These are phyloP conservation scores for Komagataella pastoris DNA, from an alignment of 805 yeast species.

Conservation along the genomic window DNA sequence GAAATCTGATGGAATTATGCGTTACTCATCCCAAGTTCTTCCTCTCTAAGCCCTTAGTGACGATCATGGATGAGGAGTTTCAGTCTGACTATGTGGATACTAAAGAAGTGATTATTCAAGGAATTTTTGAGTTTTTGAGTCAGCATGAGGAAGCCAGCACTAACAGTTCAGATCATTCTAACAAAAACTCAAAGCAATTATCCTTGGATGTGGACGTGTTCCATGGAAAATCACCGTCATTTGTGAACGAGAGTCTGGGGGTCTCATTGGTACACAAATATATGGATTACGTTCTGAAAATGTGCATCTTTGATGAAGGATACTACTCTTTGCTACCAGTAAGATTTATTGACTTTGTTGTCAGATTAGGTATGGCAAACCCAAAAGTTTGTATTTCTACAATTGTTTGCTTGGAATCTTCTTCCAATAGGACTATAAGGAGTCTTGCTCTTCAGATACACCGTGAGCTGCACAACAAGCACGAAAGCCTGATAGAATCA, in stretches of 20 bases:
- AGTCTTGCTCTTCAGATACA: constrained; percentile 40
- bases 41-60: constrained; percentile 37
- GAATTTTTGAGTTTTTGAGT: constrained; percentile 42
- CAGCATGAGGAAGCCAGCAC: constrained; percentile 37
- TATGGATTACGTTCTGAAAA: constrained; percentile 28
- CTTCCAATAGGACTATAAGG: constrained; percentile 28
- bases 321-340: constrained; percentile 37
- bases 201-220: constrained; percentile 34
- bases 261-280: constrained; percentile 61
- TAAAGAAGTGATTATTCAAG: constrained; percentile 39
- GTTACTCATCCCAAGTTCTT: constrained; percentile 54
- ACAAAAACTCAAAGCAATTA: constrained; percentile 19
- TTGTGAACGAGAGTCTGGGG: constrained; percentile 57
- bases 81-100: constrained; percentile 21
- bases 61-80: constrained; percentile 38
- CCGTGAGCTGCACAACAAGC: constrained; percentile 41
- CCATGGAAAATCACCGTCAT: constrained; percentile 37
- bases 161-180: constrained; percentile 24
- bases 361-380: constrained; percentile 57
- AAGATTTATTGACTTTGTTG: constrained; percentile 38
- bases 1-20: constrained; percentile 46
- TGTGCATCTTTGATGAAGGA: constrained; percentile 33
- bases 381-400: constrained; percentile 63
- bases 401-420: constrained; percentile 54
- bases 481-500: constrained; percentile 60